phyloP scores from a whole-genome alignment of 352 stramenopile species.

The Phytophthora sp. region DNA sequence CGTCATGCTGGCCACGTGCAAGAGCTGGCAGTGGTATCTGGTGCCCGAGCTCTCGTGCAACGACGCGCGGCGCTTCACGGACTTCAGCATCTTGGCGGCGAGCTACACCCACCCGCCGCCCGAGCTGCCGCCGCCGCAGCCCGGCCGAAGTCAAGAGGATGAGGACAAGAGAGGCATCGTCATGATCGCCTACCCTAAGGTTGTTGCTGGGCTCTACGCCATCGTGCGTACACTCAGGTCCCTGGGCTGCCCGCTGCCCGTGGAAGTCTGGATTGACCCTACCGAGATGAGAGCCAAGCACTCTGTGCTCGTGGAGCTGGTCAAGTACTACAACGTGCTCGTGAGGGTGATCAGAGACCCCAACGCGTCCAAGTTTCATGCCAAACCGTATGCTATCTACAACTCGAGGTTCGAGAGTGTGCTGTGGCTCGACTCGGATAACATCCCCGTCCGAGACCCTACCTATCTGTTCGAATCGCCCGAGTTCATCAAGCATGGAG shows the following conservation, averaged over 20 bases:
- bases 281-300: conserved; percentile 62
- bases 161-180: conserved; percentile 52
- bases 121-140: conserved; percentile 16
- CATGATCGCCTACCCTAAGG: conserved; percentile 77
- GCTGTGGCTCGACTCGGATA: conserved; percentile 85
- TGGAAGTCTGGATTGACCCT: conserved; percentile 70
- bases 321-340: conserved; percentile 56
- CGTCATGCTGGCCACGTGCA: conserved; percentile 79
- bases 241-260: conserved; percentile 49
- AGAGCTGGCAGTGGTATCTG: conserved; percentile 67
- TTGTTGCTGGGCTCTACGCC: conserved; percentile 71
- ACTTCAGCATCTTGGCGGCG: conserved; percentile 67
- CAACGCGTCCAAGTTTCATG: conserved; percentile 69
- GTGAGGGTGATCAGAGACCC: conserved; percentile 67
- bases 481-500: conserved; percentile 65
- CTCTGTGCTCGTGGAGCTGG: conserved; percentile 64
- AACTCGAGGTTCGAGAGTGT: conserved; percentile 78
- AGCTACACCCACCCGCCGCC: conserved; percentile 45
- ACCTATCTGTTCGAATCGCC: conserved; percentile 81
- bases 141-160: neutral
- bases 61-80: conserved; percentile 64
- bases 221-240: conserved; percentile 64
- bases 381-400: conserved; percentile 84
- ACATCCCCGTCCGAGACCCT: conserved; percentile 75
- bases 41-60: conserved; percentile 62